Base-by-base conservation (phyloP, 352 stramenopile genomes). In the Pythium rishiriense region DNA sequence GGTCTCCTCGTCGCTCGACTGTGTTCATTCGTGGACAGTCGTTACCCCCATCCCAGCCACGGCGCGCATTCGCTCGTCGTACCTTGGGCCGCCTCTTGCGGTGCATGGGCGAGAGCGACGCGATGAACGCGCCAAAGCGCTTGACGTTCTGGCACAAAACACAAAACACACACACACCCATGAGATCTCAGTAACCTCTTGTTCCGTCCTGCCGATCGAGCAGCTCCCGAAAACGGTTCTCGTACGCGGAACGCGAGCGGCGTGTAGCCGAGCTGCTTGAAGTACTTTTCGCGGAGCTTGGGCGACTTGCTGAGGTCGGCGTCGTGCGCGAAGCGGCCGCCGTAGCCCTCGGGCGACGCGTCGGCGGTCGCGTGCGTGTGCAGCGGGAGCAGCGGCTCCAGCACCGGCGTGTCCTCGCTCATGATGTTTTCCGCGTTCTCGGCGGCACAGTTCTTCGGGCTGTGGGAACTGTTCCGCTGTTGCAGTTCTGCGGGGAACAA, bases 251-350 rank as follows among this genome's bases (percentile, higher is more conserved):
- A 94, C 72, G 87, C 83, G 12, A 94, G 78, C 43, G 85, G 83
- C 58, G 83, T 90, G 75, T 92, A 94, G 25, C 83, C 83, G 10
- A 92, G 68, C 65, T 85, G 77, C 59, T 88, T 85, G 58, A 90
- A 61, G 64, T 92, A 93, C 26, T 74, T 83, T 33, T 91, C 79
- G 60, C 82, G 79, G 42, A 86, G 72, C 53, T 78, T 78, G 19
- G 66, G 76, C 31, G 73, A 78, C 51, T 79, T 72, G 62, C 46
- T 50, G 15, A 70, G 51, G 47, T 50, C 61, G 15, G 51, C 50
- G 25, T 48, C 43, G 21, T 39, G 37, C 22, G 26, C 33, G n/a
- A 68, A 64, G 58, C 53, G 51, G 29, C 59, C 56, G 26, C 59
- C 51, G 52, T 70, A 66, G 45, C 51, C 52, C 19, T 78, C 57